phyloP scores from a whole-genome alignment of 2,329 filamentous ascomycete species.

The Fusarium brachygibbosum region DNA sequence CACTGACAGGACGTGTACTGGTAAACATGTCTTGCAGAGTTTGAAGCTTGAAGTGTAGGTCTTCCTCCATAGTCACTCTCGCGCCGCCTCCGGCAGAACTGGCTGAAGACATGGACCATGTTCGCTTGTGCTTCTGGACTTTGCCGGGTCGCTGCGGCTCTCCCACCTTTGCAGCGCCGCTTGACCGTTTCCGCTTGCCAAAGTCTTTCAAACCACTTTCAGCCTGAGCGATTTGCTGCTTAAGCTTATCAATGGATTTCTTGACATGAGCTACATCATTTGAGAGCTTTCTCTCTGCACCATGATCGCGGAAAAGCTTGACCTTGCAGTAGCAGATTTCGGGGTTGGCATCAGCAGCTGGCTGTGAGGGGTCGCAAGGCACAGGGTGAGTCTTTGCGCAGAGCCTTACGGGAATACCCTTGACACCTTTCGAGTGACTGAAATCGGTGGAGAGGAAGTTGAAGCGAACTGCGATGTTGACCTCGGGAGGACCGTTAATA shows the following conservation, averaged over 20 bases:
- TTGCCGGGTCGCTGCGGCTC: conserved; percentile 78
- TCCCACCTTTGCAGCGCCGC: conserved; percentile 62
- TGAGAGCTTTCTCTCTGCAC: conserved; percentile 92
- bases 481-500: conserved; percentile 76
- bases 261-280: conserved; percentile 96
- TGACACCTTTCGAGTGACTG: conserved; percentile 98
- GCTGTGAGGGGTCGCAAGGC: conserved; percentile 64
- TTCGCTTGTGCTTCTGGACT: conserved; percentile 89
- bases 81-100: conserved; percentile 67
- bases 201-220: conserved; percentile 77
- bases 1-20: conserved; percentile 82
- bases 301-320: conserved; percentile 96
- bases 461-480: conserved; percentile 91
- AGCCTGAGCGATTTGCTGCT: conserved; percentile 89
- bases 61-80: conserved; percentile 75
- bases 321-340: conserved; percentile 97
- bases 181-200: conserved; percentile 72
- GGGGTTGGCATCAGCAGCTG: conserved; percentile 60
- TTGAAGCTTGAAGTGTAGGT: conserved; percentile 82
- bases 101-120: conserved; percentile 92
- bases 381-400: conserved; percentile 89
- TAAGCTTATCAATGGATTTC: conserved; percentile 95
- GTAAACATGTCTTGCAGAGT: conserved; percentile 90
- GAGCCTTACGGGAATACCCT: conserved; percentile 93
- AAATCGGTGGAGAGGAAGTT: conserved; percentile 99